These are phyloP conservation scores for Paracoccidioides lutzii DNA, from an alignment of 2,329 filamentous ascomycete species.

Conservation along the genomic window DNA sequence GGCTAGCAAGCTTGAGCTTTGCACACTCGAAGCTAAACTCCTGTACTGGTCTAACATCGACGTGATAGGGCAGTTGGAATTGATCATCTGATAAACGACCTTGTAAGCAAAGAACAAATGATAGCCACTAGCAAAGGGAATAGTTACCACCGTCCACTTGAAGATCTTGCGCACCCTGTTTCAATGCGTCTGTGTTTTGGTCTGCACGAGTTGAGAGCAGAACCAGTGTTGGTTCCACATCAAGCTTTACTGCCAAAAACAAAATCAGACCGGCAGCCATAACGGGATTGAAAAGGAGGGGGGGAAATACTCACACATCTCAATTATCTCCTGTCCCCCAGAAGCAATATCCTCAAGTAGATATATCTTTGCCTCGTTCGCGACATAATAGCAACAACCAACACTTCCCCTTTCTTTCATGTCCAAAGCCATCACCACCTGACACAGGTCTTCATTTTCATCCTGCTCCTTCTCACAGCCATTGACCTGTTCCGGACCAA, in stretches of 20 bases:
- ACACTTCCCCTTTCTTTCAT: conserved; percentile 56
- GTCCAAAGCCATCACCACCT: conserved; percentile 70
- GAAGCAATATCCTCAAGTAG: conserved; percentile 64
- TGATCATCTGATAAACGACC: conserved; percentile 29
- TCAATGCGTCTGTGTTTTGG: conserved; percentile 22
- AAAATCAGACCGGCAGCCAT: conserved; percentile 14
- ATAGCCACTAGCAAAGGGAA: not conserved
- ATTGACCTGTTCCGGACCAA: not conserved
- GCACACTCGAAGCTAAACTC: conserved; percentile 61
- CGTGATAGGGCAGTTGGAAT: conserved; percentile 43
- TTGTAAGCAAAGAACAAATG: conserved; percentile 5
- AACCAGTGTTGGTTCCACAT: conserved; percentile 49
- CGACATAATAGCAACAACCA: conserved; percentile 74
- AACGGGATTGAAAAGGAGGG: conserved; percentile 10
- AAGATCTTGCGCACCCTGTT: not conserved
- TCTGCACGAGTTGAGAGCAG: conserved; percentile 45
- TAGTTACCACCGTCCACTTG: conserved; percentile 20
- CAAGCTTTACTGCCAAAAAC: conserved; percentile 41
- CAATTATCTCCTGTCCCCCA: conserved; percentile 56
- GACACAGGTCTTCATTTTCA: conserved; percentile 40
- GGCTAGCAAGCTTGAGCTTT: conserved; percentile 49
- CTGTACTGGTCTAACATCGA: conserved; percentile 55
- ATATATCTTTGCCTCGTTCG: conserved; percentile 54
- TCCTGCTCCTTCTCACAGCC: not conserved
- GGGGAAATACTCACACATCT: conserved; percentile 35